phyloP scores from a whole-genome alignment of 1,139 yeast genomes.

The Wickerhamiella infanticola region DNA sequence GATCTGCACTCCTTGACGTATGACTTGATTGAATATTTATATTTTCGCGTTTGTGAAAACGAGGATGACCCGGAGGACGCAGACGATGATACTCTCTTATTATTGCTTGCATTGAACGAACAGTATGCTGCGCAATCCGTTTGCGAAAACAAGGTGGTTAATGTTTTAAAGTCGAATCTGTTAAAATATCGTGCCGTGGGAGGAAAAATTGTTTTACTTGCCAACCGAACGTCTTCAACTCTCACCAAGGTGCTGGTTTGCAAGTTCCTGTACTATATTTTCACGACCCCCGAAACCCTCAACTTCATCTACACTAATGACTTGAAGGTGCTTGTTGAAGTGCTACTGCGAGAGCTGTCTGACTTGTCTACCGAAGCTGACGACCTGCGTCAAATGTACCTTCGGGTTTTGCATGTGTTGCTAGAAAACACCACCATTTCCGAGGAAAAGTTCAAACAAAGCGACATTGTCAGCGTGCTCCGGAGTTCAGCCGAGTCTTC shows the following conservation, averaged over 20 bases:
- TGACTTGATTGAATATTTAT: slow-evolving; percentile 8
- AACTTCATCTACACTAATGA: slow-evolving; percentile 73
- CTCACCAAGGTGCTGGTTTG: slow-evolving; percentile 64
- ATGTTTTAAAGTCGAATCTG: slow-evolving; percentile 14
- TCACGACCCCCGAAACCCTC: slow-evolving; percentile 49
- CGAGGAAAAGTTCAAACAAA: slow-evolving; percentile 40
- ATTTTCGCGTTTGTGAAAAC: slow-evolving; percentile 5
- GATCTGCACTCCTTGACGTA: neutral
- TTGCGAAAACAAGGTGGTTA: slow-evolving; percentile 21
- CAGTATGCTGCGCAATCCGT: slow-evolving; percentile 10
- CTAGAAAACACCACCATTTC: slow-evolving; percentile 48
- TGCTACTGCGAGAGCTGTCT: slow-evolving; percentile 62
- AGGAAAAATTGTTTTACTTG: slow-evolving; percentile 41
- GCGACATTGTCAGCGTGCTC: slow-evolving; percentile 38
- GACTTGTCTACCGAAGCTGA: slow-evolving; percentile 39
- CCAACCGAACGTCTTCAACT: slow-evolving; percentile 64
- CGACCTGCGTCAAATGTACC: slow-evolving; percentile 52
- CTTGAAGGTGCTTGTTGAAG: slow-evolving; percentile 71
- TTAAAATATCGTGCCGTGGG: slow-evolving; percentile 34
- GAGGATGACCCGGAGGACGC: slow-evolving; percentile 6
- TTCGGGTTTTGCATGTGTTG: slow-evolving; percentile 62
- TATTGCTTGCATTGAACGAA: slow-evolving; percentile 11
- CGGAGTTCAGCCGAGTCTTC: slow-evolving; percentile 27
- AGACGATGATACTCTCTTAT: slow-evolving; percentile 8
- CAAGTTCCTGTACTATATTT: slow-evolving; percentile 58